Conservation (phyloP, 148 eudicot species). For the Linanthus parryae region DNA sequence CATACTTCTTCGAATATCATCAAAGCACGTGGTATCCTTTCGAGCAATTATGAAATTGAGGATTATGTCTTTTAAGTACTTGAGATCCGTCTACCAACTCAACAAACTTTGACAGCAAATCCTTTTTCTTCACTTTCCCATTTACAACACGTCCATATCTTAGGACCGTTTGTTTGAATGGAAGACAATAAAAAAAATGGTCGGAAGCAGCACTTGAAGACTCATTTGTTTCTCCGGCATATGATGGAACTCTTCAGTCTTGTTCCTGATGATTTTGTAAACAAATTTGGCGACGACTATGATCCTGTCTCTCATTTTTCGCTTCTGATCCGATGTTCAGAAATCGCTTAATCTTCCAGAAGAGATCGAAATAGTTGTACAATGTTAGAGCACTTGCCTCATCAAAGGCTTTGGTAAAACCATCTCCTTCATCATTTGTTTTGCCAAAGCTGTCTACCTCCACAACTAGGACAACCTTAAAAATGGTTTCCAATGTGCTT, state of each 20-base stretch:
- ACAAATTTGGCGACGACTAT: constrained; percentile 13
- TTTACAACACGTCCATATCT: no score
- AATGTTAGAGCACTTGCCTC: constrained; percentile 24
- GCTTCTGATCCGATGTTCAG: constrained; percentile 32
- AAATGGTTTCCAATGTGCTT: constrained; percentile 23
- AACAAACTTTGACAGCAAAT: constrained; percentile 24
- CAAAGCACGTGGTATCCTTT: constrained; percentile 19
- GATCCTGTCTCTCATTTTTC: constrained; percentile 13
- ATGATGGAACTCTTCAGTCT: constrained; percentile 12
- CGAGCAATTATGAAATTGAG: constrained; percentile 25
- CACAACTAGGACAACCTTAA: constrained; percentile 27
- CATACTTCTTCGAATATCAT: constrained; percentile 4
- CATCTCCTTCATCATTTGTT: constrained; percentile 14
- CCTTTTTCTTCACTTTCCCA: constrained; percentile 13
- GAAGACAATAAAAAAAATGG: no score
- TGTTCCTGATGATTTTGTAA: constrained; percentile 19
- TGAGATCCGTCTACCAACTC: constrained; percentile 17
- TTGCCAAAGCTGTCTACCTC: constrained; percentile 21
- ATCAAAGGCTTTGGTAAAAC: constrained; percentile 26
- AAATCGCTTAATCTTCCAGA: constrained; percentile 25
- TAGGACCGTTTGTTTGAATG: no score
- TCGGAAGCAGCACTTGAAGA: no score
- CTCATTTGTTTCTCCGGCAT: constrained; percentile 1
- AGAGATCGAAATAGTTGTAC: constrained; percentile 19
- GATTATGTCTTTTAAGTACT: constrained; percentile 23